phyloP scores from a whole-genome alignment of 202 grass and related monocot genomes.

The Saccharum hybrid region DNA sequence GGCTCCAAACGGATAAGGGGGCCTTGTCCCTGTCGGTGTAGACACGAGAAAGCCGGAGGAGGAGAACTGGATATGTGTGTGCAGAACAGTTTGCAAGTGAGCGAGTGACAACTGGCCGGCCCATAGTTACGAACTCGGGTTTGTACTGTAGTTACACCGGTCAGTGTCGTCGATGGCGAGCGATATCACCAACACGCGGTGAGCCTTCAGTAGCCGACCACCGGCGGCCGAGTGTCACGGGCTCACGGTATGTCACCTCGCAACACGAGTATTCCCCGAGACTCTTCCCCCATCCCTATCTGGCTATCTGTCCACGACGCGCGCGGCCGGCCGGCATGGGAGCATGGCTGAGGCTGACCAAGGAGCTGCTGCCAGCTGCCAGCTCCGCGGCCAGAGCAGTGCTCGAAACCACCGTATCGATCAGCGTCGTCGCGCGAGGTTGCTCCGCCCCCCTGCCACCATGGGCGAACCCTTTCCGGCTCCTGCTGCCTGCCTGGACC shows the following conservation, averaged over 20 bases:
- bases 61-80: neutral
- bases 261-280: neutral
- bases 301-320: slow-evolving; percentile 1
- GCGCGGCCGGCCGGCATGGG: neutral
- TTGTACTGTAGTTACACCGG: slow-evolving; percentile 12
- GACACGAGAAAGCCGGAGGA: neutral
- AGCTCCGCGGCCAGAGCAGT: neutral
- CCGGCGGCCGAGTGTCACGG: slow-evolving; percentile 1
- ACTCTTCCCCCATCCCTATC: neutral
- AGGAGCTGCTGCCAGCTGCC: neutral
- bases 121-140: neutral
- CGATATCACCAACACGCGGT: neutral
- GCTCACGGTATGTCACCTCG: neutral
- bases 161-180: neutral
- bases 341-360: no score
- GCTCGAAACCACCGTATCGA: slow-evolving; percentile 12
- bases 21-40: neutral
- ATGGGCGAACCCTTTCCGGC: neutral
- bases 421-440: neutral
- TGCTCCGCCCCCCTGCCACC: no score
- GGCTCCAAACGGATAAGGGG: neutral
- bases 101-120: neutral
- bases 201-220: slow-evolving; percentile 9
- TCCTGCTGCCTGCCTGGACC: neutral
- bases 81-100: neutral